These are phyloP conservation scores for Lactarius akahatsu DNA, from an alignment of 768 basidiomycete genomes.

Conservation along the genomic window DNA sequence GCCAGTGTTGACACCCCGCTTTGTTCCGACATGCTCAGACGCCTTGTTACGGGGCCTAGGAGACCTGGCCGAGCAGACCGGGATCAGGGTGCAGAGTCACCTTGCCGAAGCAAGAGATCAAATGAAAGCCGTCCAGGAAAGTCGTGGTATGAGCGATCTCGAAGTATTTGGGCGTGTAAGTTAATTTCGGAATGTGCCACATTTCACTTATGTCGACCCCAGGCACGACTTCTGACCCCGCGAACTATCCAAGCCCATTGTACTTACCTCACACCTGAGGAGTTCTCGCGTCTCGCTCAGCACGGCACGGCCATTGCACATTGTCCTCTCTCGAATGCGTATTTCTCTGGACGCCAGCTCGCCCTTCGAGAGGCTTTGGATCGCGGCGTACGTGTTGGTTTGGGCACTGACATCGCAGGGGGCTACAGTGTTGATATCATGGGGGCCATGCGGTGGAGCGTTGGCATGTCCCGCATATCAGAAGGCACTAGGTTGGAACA, in stretches of 20 bases:
- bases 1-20: constrained; percentile 86
- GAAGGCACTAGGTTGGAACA: constrained; percentile 48
- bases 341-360: constrained; percentile 76
- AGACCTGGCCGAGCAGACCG: constrained; percentile 45
- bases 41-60: constrained; percentile 65
- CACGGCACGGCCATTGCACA: constrained; percentile 70
- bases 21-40: constrained; percentile 85
- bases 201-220: neutral
- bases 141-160: constrained; percentile 65
- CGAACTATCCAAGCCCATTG: constrained; percentile 86
- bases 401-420: constrained; percentile 85
- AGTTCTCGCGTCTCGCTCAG: constrained; percentile 50
- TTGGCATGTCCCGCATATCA: constrained; percentile 66
- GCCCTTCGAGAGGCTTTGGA: constrained; percentile 69
- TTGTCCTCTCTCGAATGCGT: constrained; percentile 86
- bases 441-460: constrained; percentile 76
- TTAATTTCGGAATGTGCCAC: neutral
- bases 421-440: constrained; percentile 82
- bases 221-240: constrained; percentile 57
- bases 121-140: constrained; percentile 65
- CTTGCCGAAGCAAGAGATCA: constrained; percentile 78
- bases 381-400: constrained; percentile 63
- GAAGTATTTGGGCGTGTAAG: constrained; percentile 70
- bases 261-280: constrained; percentile 63
- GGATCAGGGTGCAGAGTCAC: constrained; percentile 74